phyloP scores from a whole-genome alignment of 257 asterid genomes.

The Solanum raphanifolium region DNA sequence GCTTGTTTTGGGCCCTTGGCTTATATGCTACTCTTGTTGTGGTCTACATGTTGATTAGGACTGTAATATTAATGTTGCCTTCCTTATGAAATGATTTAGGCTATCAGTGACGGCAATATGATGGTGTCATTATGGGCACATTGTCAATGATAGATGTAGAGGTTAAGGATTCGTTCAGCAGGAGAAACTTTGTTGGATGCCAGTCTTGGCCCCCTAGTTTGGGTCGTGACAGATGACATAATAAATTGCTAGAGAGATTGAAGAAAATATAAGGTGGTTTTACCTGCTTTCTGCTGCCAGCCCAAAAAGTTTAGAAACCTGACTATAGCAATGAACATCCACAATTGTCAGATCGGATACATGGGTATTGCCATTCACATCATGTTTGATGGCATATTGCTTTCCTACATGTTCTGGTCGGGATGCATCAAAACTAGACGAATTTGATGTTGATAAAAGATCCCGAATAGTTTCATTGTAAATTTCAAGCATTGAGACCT shows the following conservation, averaged over 20 bases:
- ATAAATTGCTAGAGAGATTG: background rate
- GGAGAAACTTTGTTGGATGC: background rate
- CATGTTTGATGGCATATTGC: slow-evolving; percentile 80
- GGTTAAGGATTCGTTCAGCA: background rate
- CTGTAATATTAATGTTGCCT: background rate
- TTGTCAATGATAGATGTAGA: background rate
- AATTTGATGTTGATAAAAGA: slow-evolving; percentile 24
- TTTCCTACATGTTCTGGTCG: slow-evolving; percentile 51
- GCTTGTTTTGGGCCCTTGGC: background rate
- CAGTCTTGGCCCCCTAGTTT: background rate
- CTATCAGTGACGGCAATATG: background rate
- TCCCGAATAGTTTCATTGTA: slow-evolving; percentile 92
- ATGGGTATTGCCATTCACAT: slow-evolving; percentile 63
- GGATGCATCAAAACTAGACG: slow-evolving; percentile 39
- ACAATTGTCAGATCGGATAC: slow-evolving; percentile 74
- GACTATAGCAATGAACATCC: slow-evolving; percentile 78
- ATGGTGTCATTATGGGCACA: background rate
- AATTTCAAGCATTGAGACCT: slow-evolving; percentile 98
- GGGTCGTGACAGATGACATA: background rate
- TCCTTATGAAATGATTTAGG: background rate
- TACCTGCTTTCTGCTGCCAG: slow-evolving; percentile 96
- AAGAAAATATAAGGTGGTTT: background rate
- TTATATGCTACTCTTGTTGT: background rate
- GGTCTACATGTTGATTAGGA: background rate
- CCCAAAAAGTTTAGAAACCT: slow-evolving; percentile 80